Percentiles rank a stretch among this genome's conserved stretches.
These are phyloP conservation scores for Colletotrichum falcatum DNA, from an alignment of 2,329 filamentous ascomycete species.

Conservation along the genomic window DNA sequence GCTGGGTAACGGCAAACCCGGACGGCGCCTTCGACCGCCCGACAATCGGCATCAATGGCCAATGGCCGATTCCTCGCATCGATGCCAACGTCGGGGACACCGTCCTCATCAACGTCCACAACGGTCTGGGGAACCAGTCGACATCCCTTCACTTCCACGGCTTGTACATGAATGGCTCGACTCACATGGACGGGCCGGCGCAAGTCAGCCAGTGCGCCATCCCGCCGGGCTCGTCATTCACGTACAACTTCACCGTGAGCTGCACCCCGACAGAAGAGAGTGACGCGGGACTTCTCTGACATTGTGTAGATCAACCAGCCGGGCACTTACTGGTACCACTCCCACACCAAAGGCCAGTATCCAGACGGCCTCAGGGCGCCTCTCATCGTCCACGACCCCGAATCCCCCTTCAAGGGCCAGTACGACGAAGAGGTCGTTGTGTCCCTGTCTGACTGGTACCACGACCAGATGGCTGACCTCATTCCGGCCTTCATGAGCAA, in stretches of 20 bases:
- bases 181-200: constrained; percentile 77
- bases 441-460: constrained; percentile 79
- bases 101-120: constrained; percentile 68
- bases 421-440: constrained; percentile 74
- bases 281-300: not conserved
- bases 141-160: constrained; percentile 79
- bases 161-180: constrained; percentile 74
- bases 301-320: constrained; percentile 67
- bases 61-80: constrained; percentile 80
- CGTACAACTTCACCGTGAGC: constrained; percentile 75
- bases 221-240: constrained; percentile 71
- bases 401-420: constrained; percentile 66
- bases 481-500: constrained; percentile 64
- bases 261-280: too few relatives aligned
- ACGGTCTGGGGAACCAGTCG: constrained; percentile 70
- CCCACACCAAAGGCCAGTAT: constrained; percentile 75
- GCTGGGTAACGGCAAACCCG: constrained; percentile 79
- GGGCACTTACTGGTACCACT: constrained; percentile 86
- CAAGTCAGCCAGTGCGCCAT: constrained; percentile 77
- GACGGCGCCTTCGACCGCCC: constrained; percentile 74
- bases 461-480: constrained; percentile 65
- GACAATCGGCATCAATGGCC: constrained; percentile 81
- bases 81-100: constrained; percentile 72
- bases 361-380: constrained; percentile 76
- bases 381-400: constrained; percentile 72